These are phyloP conservation scores for Pseudopithomyces maydicus DNA, from an alignment of 2,329 filamentous ascomycete species.

Conservation along the genomic window DNA sequence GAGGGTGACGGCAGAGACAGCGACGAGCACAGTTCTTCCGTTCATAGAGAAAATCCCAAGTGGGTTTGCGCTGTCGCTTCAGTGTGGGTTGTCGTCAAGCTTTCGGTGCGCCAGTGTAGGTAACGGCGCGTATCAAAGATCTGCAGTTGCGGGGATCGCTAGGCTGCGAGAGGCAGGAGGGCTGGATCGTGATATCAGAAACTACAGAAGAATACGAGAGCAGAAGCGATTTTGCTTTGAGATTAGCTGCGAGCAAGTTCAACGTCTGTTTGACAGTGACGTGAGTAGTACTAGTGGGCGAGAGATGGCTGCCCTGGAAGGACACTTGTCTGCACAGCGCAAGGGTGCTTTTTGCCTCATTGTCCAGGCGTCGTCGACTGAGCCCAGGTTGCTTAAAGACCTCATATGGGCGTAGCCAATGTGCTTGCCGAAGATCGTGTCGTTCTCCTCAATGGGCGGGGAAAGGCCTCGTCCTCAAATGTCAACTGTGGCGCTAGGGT, in stretches of 20 bases:
- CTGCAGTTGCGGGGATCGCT: constrained; percentile 3
- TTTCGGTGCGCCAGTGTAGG: background rate
- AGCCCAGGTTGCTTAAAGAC: background rate
- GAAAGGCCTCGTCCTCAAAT: constrained; percentile 16
- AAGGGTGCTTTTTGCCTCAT: constrained; percentile 4
- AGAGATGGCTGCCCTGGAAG: background rate
- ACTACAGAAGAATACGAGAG: background rate
- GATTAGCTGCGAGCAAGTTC: background rate
- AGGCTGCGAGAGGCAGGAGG: constrained; percentile 9
- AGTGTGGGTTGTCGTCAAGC: background rate
- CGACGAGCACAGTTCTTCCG: constrained; percentile 30
- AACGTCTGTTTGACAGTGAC: background rate
- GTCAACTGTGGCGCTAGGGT: constrained; percentile 18
- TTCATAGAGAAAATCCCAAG: constrained; percentile 31
- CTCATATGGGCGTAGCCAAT: constrained; percentile 11
- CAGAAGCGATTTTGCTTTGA: background rate
- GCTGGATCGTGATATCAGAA: background rate
- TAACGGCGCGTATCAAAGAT: constrained; percentile 4
- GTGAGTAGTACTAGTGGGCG: background rate
- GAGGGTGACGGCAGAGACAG: constrained; percentile 29
- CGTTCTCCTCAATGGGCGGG: constrained; percentile 8
- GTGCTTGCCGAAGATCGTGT: constrained; percentile 7
- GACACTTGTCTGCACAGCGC: constrained; percentile 8
- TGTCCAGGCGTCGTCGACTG: background rate
- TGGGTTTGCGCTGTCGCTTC: background rate